Percentiles rank a stretch among this genome's conserved stretches.
Evolutionary conservation across 1,139 yeast genomes (phyloP).

Genomic region (Zygoascus sp.): DNA sequence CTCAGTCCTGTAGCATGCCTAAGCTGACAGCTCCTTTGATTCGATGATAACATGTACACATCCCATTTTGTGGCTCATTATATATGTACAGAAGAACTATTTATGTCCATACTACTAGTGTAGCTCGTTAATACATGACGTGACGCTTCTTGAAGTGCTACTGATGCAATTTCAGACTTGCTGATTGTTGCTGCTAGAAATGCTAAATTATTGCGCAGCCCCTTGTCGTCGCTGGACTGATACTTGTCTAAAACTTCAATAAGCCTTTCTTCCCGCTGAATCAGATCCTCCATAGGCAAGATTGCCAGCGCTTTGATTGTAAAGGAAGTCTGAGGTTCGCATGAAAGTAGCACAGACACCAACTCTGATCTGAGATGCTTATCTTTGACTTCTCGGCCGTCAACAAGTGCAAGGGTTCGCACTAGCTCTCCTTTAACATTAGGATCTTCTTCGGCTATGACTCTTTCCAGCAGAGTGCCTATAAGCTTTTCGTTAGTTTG

Average conservation of each 20-base stretch:
- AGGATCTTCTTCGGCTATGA: constrained; percentile 4
- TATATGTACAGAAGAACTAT: not conserved
- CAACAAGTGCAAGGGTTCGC: not conserved
- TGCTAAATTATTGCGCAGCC: constrained; percentile 8
- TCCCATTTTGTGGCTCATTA: not conserved
- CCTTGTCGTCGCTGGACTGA: not conserved
- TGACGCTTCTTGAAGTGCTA: not conserved
- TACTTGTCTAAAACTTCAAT: not conserved
- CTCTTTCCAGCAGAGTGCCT: not conserved
- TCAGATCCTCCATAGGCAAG: not conserved
- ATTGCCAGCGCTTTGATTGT: constrained; percentile 6
- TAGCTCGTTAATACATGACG: constrained; percentile 1
- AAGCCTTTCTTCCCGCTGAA: not conserved
- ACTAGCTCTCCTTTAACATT: not conserved
- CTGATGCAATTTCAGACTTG: not conserved
- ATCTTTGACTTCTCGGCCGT: not conserved
- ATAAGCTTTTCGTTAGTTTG: not conserved
- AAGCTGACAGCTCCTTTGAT: too few relatives aligned
- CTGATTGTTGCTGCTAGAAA: constrained; percentile 7
- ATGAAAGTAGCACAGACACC: constrained; percentile 17
- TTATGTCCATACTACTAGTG: constrained; percentile 1
- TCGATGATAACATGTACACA: not conserved
- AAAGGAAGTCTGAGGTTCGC: constrained; percentile 14
- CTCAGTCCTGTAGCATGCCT: not conserved
- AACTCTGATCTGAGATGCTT: constrained; percentile 11